Evolutionary conservation across 352 stramenopile genomes (phyloP).

Genomic region (Halophytophthora batemanensis): DNA sequence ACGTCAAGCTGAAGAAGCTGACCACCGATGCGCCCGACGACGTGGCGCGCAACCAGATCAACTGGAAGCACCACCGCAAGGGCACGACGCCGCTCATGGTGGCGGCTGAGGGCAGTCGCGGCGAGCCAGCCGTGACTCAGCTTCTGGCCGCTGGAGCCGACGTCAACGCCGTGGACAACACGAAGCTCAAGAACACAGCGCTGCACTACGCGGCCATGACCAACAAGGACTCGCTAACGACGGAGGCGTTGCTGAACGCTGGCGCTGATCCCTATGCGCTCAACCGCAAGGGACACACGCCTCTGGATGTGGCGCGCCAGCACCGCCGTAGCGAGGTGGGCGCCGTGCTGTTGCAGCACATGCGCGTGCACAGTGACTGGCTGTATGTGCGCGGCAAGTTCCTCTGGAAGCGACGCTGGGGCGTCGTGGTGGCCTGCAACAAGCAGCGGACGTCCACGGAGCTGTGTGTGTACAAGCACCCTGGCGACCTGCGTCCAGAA

Average conservation of each 20-base stretch:
- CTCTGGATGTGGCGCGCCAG: conserved; percentile 58
- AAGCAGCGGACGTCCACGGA: conserved; percentile 42
- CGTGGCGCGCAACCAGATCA: conserved; percentile 27
- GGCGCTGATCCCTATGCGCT: conserved; percentile 50
- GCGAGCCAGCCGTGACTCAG: conserved; percentile 20
- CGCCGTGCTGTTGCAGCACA: conserved; percentile 38
- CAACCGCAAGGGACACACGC: conserved; percentile 51
- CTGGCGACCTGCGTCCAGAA: conserved; percentile 23
- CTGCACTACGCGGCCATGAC: conserved; percentile 60
- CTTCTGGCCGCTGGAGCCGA: conserved; percentile 50
- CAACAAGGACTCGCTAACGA: conserved; percentile 37
- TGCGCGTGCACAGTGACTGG: conserved; percentile 57
- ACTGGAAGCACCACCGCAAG: conserved; percentile 37
- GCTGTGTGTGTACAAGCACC: conserved; percentile 44
- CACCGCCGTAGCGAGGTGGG: conserved; percentile 30
- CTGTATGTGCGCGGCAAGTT: conserved; percentile 44
- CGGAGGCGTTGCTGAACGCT: conserved; percentile 46
- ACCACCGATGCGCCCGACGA: conserved; percentile 15
- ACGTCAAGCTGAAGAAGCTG: conserved; percentile 21
- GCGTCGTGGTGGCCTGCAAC: conserved; percentile 58
- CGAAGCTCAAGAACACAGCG: conserved; percentile 49
- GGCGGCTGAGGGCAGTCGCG: conserved; percentile 29
- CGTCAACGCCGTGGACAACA: conserved; percentile 34
- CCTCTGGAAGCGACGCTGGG: conserved; percentile 60
- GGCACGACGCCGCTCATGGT: conserved; percentile 68